Evolutionary conservation across 2,329 filamentous ascomycete genomes (phyloP).

Genomic region (Tolypocladium tropicale): DNA sequence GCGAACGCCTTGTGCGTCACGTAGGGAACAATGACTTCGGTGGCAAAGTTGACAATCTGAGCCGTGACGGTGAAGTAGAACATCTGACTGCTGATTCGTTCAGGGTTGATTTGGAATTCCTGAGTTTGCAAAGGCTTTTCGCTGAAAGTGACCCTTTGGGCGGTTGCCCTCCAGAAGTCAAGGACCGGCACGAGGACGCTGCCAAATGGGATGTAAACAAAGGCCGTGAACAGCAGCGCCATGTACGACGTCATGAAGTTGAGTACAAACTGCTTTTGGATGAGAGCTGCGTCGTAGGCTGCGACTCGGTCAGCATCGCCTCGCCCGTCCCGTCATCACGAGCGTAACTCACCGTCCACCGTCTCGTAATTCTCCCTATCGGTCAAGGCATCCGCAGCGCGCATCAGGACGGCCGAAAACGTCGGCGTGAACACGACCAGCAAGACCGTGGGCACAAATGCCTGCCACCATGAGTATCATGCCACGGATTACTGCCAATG

Average conservation of each 20-base stretch:
- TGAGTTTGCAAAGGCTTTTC: constrained; percentile 57
- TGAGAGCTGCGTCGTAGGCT: constrained; percentile 74
- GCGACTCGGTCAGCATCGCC: constrained; percentile 5
- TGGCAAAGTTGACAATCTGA: constrained; percentile 76
- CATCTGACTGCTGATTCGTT: constrained; percentile 77
- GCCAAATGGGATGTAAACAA: constrained; percentile 90
- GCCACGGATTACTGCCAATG: not conserved
- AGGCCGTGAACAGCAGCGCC: constrained; percentile 83
- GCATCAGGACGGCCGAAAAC: constrained; percentile 64
- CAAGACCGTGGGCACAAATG: constrained; percentile 80
- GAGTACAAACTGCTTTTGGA: constrained; percentile 88
- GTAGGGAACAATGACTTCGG: constrained; percentile 79
- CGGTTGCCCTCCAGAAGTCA: constrained; percentile 66
- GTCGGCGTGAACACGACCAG: constrained; percentile 75
- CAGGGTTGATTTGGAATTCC: constrained; percentile 72
- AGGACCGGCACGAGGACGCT: constrained; percentile 75
- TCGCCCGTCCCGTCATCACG: not conserved
- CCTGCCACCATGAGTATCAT: constrained; percentile 32
- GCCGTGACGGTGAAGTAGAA: constrained; percentile 95
- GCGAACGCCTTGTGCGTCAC: constrained; percentile 67
- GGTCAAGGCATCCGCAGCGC: constrained; percentile 66
- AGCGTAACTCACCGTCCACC: constrained; percentile 43
- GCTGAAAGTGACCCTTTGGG: constrained; percentile 64
- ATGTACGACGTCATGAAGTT: constrained; percentile 97
- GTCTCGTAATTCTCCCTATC: constrained; percentile 90